Percentiles rank a stretch among this genome's conserved stretches.
These are phyloP conservation scores for Emmonsiellopsis sp. DNA, from an alignment of 2,329 filamentous ascomycete genomes.

Conservation along the genomic window DNA sequence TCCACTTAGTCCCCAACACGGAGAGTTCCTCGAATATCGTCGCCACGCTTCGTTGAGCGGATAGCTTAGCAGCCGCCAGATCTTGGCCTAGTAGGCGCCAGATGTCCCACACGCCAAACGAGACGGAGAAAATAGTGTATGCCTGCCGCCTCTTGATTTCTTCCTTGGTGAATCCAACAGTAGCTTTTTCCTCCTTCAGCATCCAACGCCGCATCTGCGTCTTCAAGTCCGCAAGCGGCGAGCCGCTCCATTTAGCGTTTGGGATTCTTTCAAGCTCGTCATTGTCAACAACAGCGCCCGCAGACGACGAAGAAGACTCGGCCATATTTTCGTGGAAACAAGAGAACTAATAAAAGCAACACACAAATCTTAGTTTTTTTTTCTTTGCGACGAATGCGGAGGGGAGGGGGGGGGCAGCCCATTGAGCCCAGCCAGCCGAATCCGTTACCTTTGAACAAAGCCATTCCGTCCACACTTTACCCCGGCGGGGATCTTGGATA, in stretches of 20 bases:
- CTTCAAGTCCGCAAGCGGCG: constrained; percentile 26
- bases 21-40: constrained; percentile 26
- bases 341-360: constrained; percentile 17
- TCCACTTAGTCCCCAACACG: constrained; percentile 21
- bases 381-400: too few relatives aligned
- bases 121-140: constrained; percentile 27
- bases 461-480: constrained; percentile 26
- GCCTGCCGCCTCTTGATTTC: constrained; percentile 18
- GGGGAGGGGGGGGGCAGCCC: too few relatives aligned
- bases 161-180: constrained; percentile 16
- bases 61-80: constrained; percentile 17
- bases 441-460: constrained; percentile 28
- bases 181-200: constrained; percentile 20
- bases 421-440: not conserved
- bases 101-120: constrained; percentile 33
- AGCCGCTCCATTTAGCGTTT: constrained; percentile 16
- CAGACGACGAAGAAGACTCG: constrained; percentile 21
- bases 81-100: constrained; percentile 25
- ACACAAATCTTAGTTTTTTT: not conserved
- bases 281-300: constrained; percentile 28
- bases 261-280: constrained; percentile 18
- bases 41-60: constrained; percentile 23
- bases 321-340: constrained; percentile 28
- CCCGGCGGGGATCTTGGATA: constrained; percentile 15
- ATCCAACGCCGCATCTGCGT: constrained; percentile 29